Evolutionary conservation across 2,329 filamentous ascomycete species (phyloP).

Genomic region (Elsinoe arachidis): DNA sequence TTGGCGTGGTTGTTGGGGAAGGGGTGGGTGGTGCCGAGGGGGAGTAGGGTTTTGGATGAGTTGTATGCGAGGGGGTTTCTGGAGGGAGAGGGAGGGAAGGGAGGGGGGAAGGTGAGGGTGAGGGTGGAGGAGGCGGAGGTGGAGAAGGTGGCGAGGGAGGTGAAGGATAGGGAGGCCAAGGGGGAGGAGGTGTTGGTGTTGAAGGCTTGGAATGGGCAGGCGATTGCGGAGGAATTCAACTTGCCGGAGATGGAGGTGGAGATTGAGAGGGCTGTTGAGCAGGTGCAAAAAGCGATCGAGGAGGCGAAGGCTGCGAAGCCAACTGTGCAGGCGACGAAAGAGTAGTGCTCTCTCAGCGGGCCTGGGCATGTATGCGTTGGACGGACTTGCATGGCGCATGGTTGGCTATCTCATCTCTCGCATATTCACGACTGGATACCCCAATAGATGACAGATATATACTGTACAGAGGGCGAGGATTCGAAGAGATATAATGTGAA

Average conservation of each 20-base stretch:
- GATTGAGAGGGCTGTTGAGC: conserved; percentile 44
- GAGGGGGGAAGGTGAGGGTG: conserved; percentile 21
- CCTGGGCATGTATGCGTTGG: not conserved
- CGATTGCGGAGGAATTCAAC: conserved; percentile 41
- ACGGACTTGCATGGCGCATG: not conserved
- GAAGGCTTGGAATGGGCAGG: conserved; percentile 42
- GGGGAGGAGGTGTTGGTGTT: conserved; percentile 41
- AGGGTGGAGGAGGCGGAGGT: conserved; percentile 34
- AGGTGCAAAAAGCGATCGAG: conserved; percentile 37
- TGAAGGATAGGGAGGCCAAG: conserved; percentile 32
- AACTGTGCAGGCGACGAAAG: conserved; percentile 15
- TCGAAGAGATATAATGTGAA: too few relatives aligned
- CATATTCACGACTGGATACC: not conserved
- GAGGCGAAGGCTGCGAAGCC: conserved; percentile 29
- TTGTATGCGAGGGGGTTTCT: conserved; percentile 51
- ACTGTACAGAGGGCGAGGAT: not conserved
- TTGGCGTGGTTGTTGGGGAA: conserved; percentile 72
- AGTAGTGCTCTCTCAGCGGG: not conserved
- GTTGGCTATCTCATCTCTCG: conserved; percentile 1
- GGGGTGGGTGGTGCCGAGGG: conserved; percentile 56
- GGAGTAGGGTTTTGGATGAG: conserved; percentile 62
- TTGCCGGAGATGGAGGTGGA: conserved; percentile 46
- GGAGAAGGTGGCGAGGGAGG: conserved; percentile 29
- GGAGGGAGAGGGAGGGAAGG: not conserved
- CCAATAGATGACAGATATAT: not conserved